These are phyloP conservation scores for Grammothele lineata DNA, from an alignment of 768 basidiomycete species.

Conservation along the genomic window DNA sequence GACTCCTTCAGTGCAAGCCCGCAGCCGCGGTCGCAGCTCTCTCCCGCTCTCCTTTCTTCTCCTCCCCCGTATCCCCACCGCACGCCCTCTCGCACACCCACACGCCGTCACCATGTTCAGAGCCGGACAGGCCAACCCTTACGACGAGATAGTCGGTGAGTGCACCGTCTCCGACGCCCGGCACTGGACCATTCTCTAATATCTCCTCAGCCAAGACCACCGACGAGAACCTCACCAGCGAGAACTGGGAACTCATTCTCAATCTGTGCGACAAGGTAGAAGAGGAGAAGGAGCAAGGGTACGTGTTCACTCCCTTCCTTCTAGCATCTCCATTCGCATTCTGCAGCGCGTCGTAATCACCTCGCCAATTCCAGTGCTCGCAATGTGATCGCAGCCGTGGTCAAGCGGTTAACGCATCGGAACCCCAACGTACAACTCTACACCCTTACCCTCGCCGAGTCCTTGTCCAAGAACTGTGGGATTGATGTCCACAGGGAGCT, in stretches of 20 bases:
- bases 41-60: conserved; percentile 4
- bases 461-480: conserved; percentile 88
- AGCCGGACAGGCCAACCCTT: conserved; percentile 63
- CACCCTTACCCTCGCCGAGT: conserved; percentile 81
- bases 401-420: conserved; percentile 90
- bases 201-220: conserved; percentile 76
- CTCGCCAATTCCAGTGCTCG: conserved; percentile 59
- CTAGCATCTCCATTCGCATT: background rate
- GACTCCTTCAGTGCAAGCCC: conserved; percentile 1
- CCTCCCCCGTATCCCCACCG: background rate
- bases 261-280: conserved; percentile 95
- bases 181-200: conserved; percentile 23
- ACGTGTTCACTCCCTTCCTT: conserved; percentile 20
- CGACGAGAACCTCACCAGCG: conserved; percentile 92
- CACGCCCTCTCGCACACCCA: background rate
- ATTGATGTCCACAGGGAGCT: conserved; percentile 81
- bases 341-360: background rate
- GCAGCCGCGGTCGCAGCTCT: conserved; percentile 13
- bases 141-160: conserved; percentile 91
- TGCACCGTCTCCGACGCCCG: conserved; percentile 36
- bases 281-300: conserved; percentile 88
- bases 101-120: conserved; percentile 54
- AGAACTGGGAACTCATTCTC: conserved; percentile 94
- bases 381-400: conserved; percentile 74
- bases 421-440: conserved; percentile 97